Evolutionary conservation across 768 basidiomycete species (phyloP).

Genomic region (Hericium rajendrae): DNA sequence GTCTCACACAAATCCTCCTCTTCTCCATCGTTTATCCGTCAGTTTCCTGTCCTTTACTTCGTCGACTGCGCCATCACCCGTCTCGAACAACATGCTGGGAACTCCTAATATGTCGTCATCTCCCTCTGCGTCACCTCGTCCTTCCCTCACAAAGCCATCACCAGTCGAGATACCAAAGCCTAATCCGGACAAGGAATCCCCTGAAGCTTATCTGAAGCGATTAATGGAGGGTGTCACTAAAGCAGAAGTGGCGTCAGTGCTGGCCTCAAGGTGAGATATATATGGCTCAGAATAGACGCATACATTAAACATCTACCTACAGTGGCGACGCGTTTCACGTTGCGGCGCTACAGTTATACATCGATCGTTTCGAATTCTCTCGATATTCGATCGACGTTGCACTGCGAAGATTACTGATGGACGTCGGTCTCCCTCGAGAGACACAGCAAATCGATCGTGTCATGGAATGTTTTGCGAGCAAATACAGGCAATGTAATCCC

Average conservation of each 20-base stretch:
- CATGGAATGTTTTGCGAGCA: slow-evolving; percentile 86
- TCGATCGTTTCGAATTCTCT: slow-evolving; percentile 69
- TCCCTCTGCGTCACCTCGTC: slow-evolving; percentile 32
- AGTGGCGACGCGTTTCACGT: slow-evolving; percentile 68
- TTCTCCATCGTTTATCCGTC: slow-evolving; percentile 61
- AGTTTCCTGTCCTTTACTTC: slow-evolving; percentile 47
- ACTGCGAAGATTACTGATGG: slow-evolving; percentile 81
- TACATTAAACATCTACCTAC: background rate
- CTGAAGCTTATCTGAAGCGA: slow-evolving; percentile 58
- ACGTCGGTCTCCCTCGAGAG: slow-evolving; percentile 85
- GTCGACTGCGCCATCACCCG: slow-evolving; percentile 23
- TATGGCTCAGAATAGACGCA: background rate
- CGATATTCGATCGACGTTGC: slow-evolving; percentile 86
- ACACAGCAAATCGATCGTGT: slow-evolving; percentile 98
- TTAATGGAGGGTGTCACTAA: slow-evolving; percentile 58
- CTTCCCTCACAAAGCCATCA: slow-evolving; percentile 33
- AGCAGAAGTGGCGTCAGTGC: slow-evolving; percentile 67
- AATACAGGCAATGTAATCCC: slow-evolving; percentile 79
- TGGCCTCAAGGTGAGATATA: slow-evolving; percentile 65
- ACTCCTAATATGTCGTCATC: slow-evolving; percentile 13
- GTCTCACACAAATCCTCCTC: slow-evolving; percentile 55
- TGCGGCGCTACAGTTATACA: slow-evolving; percentile 59
- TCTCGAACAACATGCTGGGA: slow-evolving; percentile 6
- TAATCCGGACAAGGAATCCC: slow-evolving; percentile 48
- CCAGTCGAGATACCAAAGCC: slow-evolving; percentile 43